Evolutionary conservation across 108 stramenopile genomes (phyloP).

Genomic region (Discostella pseudostelligera): DNA sequence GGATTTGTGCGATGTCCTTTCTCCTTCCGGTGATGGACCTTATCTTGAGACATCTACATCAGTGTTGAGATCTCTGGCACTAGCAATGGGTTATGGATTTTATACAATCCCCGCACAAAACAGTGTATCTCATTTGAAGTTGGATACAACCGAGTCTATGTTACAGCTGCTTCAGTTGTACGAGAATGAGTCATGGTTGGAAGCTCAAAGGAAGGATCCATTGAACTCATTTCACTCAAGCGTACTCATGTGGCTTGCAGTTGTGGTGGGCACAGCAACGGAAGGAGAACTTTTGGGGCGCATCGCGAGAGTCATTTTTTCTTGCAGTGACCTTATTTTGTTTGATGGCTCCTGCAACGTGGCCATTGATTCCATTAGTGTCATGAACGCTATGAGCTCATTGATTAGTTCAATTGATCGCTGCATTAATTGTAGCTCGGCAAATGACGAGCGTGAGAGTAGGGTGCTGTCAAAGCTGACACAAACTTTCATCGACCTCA

Average conservation of each 20-base stretch:
- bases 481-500: conserved; percentile 23
- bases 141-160: conserved; percentile 33
- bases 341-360: neutral
- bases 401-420: conserved; percentile 12
- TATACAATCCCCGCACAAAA: conserved; percentile 31
- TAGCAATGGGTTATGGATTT: conserved; percentile 54
- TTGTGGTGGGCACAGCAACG: conserved; percentile 23
- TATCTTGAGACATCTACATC: conserved; percentile 5
- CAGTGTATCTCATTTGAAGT: conserved; percentile 39
- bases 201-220: conserved; percentile 9
- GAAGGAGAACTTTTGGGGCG: conserved; percentile 26
- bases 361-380: conserved; percentile 16
- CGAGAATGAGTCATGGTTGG: conserved; percentile 23
- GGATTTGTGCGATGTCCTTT: conserved; percentile 13
- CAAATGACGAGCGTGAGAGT: conserved; percentile 24
- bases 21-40: neutral
- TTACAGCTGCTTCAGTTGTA: conserved; percentile 32
- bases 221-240: conserved; percentile 27
- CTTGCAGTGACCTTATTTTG: conserved; percentile 24
- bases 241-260: conserved; percentile 50
- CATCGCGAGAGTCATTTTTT: conserved; percentile 8
- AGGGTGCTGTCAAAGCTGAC: conserved; percentile 22
- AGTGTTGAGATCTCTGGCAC: conserved; percentile 37
- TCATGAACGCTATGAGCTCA: conserved; percentile 26
- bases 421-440: conserved; percentile 29